Conservation (phyloP, 208 protist species). For the Acanthamoeba healyi region DNA sequence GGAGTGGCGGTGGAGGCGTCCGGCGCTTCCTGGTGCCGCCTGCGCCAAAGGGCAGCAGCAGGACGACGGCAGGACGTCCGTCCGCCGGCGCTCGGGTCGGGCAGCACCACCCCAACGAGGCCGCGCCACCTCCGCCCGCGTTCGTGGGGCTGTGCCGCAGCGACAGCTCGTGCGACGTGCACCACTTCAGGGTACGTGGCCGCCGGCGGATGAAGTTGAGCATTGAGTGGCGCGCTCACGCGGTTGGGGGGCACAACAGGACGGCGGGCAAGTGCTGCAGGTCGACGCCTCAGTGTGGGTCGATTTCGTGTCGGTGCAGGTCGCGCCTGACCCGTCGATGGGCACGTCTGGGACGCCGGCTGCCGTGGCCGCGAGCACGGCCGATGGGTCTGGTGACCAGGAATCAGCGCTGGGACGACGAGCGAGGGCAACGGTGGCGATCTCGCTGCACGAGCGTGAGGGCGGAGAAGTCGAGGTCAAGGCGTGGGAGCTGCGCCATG, state of each 20-base stretch:
- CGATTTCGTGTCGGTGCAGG: neutral
- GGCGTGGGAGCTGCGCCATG: slow-evolving; percentile 26
- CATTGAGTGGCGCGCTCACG: too few relatives aligned
- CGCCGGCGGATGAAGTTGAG: too few relatives aligned
- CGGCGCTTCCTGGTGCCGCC: slow-evolving; percentile 1
- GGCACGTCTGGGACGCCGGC: neutral
- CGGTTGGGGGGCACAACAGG: too few relatives aligned
- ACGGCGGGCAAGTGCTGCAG: neutral
- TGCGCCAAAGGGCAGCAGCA: neutral
- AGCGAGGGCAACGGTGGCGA: neutral
- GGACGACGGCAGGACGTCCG: neutral
- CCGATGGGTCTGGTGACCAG: neutral
- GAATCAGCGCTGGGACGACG: neutral
- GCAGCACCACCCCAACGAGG: neutral
- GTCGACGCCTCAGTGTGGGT: slow-evolving; percentile 17
- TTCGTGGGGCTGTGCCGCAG: neutral
- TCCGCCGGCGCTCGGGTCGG: neutral
- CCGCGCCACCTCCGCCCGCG: neutral
- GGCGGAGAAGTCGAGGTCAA: neutral
- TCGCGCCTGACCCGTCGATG: neutral
- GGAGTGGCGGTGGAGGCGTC: neutral
- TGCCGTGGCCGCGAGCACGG: neutral
- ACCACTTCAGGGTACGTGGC: neutral
- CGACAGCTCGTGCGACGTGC: slow-evolving; percentile 11
- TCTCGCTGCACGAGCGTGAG: slow-evolving; percentile 7